These are phyloP conservation scores for Barnettozyma sucrosica DNA, from an alignment of 805 yeast species.

Conservation along the genomic window DNA sequence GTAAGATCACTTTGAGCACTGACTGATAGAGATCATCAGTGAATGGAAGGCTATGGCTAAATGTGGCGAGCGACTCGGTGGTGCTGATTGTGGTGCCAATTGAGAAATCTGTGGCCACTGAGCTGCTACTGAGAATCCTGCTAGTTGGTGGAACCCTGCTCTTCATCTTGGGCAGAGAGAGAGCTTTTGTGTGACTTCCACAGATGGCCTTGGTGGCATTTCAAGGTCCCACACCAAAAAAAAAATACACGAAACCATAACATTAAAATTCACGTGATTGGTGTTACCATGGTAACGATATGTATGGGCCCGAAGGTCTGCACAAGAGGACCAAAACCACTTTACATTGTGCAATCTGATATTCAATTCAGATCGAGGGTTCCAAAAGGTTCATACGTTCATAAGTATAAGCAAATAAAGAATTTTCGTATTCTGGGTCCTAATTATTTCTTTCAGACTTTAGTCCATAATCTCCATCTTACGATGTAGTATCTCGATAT, in stretches of 20 bases:
- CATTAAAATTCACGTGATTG: not conserved
- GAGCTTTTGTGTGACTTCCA: not conserved
- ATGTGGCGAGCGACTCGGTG: conserved; percentile 2
- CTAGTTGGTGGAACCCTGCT: not conserved
- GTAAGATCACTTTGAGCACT: conserved; percentile 47
- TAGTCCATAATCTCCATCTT: conserved; percentile 9
- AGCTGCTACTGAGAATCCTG: conserved; percentile 9
- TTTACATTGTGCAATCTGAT: too few species aligned
- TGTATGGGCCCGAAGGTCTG: too few species aligned
- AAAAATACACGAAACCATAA: not conserved
- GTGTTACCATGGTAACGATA: not conserved
- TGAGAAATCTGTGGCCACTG: conserved; percentile 9
- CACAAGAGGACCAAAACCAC: too few species aligned
- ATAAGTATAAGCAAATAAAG: not conserved
- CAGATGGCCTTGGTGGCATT: not conserved
- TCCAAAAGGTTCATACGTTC: not conserved
- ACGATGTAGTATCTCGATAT: conserved; percentile 12
- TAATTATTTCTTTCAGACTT: conserved; percentile 1
- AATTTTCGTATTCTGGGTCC: not conserved
- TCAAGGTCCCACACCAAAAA: not conserved
- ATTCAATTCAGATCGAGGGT: not conserved
- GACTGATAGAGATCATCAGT: conserved; percentile 39
- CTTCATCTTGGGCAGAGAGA: not conserved
- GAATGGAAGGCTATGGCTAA: not conserved
- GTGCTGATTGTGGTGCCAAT: conserved; percentile 12